Conservation (phyloP, 345 rosid genomes). For the Euphorbia tirucalli region DNA sequence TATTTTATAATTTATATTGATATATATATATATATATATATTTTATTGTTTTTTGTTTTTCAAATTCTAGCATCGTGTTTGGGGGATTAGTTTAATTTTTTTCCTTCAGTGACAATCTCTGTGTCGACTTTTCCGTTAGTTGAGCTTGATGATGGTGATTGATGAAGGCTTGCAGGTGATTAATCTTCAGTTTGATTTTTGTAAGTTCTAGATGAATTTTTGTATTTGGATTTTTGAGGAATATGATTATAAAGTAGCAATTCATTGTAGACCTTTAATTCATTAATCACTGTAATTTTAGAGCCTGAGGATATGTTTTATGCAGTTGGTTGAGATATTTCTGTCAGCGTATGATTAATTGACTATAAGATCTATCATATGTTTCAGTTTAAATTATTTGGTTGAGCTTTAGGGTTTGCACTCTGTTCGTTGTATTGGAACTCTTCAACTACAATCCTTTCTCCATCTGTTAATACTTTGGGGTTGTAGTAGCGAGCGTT, state of each 20-base stretch:
- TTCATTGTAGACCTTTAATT: no score
- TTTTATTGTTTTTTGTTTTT: no score
- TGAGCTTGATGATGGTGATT: constrained; percentile 28
- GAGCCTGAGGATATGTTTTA: no score
- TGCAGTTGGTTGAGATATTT: no score
- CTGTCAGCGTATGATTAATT: background rate
- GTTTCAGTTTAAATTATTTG: background rate
- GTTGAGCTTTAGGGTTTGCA: constrained; percentile 33
- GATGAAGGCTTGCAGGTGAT: constrained; percentile 21
- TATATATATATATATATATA: no score
- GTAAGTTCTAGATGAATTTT: constrained; percentile 17
- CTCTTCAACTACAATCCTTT: background rate
- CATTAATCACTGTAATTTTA: no score
- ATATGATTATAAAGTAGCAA: no score
- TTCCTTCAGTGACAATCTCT: constrained; percentile 14
- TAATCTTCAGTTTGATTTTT: constrained; percentile 14
- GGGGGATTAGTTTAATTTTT: constrained; percentile 4
- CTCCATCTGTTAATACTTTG: background rate
- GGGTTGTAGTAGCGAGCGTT: background rate
- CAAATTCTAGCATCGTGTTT: background rate
- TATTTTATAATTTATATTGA: no score
- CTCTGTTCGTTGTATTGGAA: background rate
- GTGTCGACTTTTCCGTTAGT: constrained; percentile 1
- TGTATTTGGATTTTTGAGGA: background rate
- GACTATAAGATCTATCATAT: constrained; percentile 8